Evolutionary conservation across 2,329 filamentous ascomycete genomes (phyloP).

Genomic region (Phoma sp.): DNA sequence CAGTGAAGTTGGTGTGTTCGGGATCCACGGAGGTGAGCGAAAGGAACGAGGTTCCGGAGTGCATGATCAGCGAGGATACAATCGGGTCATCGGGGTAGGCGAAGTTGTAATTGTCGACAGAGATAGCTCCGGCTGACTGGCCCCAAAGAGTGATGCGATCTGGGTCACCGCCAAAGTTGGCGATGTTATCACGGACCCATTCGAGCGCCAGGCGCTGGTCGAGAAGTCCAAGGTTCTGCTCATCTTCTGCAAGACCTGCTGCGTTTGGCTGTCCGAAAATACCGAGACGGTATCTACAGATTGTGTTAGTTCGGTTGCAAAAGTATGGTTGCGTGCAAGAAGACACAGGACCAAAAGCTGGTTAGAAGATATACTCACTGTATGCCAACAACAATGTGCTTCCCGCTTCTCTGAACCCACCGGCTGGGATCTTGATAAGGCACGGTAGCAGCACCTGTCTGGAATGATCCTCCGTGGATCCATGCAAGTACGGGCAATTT

Average conservation of each 20-base stretch:
- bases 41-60: slow-evolving; percentile 32
- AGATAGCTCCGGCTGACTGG: slow-evolving; percentile 48
- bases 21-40: slow-evolving; percentile 23
- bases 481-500: slow-evolving; percentile 57
- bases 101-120: slow-evolving; percentile 59
- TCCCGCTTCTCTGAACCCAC: slow-evolving; percentile 45
- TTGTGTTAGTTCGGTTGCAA: background rate
- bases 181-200: slow-evolving; percentile 53
- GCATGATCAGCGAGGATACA: slow-evolving; percentile 37
- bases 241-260: slow-evolving; percentile 32
- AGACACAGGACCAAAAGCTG: too few relatives aligned
- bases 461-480: slow-evolving; percentile 58
- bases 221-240: slow-evolving; percentile 51
- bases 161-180: slow-evolving; percentile 46
- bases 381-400: slow-evolving; percentile 46
- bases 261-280: slow-evolving; percentile 52
- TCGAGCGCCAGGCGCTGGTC: slow-evolving; percentile 51
- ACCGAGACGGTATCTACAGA: slow-evolving; percentile 44
- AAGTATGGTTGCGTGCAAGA: background rate
- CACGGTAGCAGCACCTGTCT: slow-evolving; percentile 54
- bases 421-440: slow-evolving; percentile 45
- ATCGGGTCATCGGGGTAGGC: slow-evolving; percentile 60
- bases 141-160: slow-evolving; percentile 51
- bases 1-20: slow-evolving; percentile 48
- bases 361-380: slow-evolving; percentile 28